Evolutionary conservation across 2,329 filamentous ascomycete genomes (phyloP).

Genomic region (Xylaria sp.): DNA sequence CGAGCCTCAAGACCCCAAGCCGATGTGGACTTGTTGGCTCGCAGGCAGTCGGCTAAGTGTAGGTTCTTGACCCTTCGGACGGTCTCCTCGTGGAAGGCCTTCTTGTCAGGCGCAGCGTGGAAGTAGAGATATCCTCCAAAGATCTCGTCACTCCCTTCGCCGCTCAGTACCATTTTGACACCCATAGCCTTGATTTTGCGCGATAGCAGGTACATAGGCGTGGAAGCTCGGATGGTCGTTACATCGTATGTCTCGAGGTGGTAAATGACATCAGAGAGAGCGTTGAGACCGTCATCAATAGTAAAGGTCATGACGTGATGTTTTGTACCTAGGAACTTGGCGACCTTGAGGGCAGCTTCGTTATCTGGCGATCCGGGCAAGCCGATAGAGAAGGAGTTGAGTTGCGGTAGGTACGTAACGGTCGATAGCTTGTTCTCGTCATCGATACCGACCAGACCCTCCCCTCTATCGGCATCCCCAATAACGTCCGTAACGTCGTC

Average conservation of each 20-base stretch:
- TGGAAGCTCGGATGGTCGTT: slow-evolving; percentile 97
- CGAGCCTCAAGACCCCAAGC: slow-evolving; percentile 98
- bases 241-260: slow-evolving; percentile 98
- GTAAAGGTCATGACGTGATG: slow-evolving; percentile 99
- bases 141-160: slow-evolving; percentile 97
- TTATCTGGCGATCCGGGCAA: slow-evolving; percentile 93
- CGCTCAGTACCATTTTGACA: slow-evolving; percentile 98
- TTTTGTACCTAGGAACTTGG: slow-evolving; percentile 96
- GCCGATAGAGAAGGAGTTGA: slow-evolving; percentile 99
- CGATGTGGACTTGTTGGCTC: slow-evolving; percentile 98
- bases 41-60: slow-evolving; percentile 93
- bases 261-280: slow-evolving; percentile 96
- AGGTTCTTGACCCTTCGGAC: slow-evolving; percentile 96
- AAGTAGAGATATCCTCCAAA: slow-evolving; percentile 99
- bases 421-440: slow-evolving; percentile 90
- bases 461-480: slow-evolving; percentile 68
- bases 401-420: slow-evolving; percentile 88
- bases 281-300: slow-evolving; percentile 95
- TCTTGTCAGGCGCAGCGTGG: slow-evolving; percentile 90
- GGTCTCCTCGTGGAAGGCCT: slow-evolving; percentile 95
- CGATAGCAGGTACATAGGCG: slow-evolving; percentile 96
- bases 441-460: slow-evolving; percentile 91
- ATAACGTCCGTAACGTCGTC: slow-evolving; percentile 52
- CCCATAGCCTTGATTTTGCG: slow-evolving; percentile 99
- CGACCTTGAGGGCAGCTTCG: slow-evolving; percentile 89